Percentiles rank a stretch among this genome's conserved stretches.
Conservation (phyloP, 805 yeast species). For the Saturnispora bothae region DNA sequence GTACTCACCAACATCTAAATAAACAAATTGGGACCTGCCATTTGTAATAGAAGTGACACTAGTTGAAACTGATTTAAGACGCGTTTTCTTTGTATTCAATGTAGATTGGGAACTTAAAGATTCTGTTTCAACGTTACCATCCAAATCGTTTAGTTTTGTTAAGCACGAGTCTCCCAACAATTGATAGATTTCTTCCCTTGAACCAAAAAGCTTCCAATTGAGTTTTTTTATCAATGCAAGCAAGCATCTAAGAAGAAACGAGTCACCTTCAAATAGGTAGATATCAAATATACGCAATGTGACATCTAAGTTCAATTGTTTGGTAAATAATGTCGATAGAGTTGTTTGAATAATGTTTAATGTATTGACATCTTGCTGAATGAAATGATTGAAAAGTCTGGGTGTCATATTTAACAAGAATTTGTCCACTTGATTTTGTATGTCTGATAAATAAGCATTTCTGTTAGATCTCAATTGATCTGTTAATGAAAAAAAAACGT, state of each 20-base stretch:
- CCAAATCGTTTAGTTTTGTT: slow-evolving; percentile 17
- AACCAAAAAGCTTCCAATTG: slow-evolving; percentile 43
- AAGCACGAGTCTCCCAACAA: slow-evolving; percentile 30
- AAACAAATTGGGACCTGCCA: slow-evolving; percentile 20
- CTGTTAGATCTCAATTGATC: slow-evolving; percentile 8
- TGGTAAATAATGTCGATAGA: slow-evolving; percentile 36
- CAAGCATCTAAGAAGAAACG: slow-evolving; percentile 40
- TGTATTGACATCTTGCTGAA: slow-evolving; percentile 31
- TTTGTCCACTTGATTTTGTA: slow-evolving; percentile 36
- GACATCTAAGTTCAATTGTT: slow-evolving; percentile 35
- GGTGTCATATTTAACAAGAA: slow-evolving; percentile 36
- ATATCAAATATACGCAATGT: slow-evolving; percentile 46
- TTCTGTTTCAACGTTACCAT: slow-evolving; percentile 1
- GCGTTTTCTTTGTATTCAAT: slow-evolving; percentile 1
- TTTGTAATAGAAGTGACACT: slow-evolving; percentile 1
- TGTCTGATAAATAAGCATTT: slow-evolving; percentile 25
- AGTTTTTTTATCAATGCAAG: slow-evolving; percentile 42
- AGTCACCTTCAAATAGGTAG: slow-evolving; percentile 51
- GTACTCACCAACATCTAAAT: slow-evolving; percentile 40
- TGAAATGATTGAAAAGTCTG: slow-evolving; percentile 40
- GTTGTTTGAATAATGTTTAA: slow-evolving; percentile 34
- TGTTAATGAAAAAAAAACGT: slow-evolving; percentile 8
- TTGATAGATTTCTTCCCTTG: slow-evolving; percentile 34
- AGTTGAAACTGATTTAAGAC: neutral
- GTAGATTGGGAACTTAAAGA: slow-evolving; percentile 2